Evolutionary conservation across 768 basidiomycete species (phyloP), one percentile per base, ranked within the genome.

Genomic region (Tulasnella sp.): DNA sequence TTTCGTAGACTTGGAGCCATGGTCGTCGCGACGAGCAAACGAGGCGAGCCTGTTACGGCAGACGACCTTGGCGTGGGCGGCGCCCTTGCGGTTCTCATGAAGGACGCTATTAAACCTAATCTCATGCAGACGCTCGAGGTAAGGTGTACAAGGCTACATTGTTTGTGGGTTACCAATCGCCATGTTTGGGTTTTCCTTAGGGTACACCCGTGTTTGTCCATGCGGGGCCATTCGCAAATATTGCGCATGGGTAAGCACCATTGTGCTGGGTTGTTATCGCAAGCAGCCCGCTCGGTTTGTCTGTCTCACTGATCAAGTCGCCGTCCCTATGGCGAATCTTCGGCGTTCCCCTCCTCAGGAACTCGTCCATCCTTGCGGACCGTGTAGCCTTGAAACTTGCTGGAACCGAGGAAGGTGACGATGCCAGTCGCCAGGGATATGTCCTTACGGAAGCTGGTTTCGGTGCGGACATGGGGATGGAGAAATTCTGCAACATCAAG

Each of bases 401-500:
- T 15, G 94, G 94, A 59, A 86, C 85, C 14, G 96, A 98, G 68
- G 79, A 86, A 62, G 94, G 93, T 55, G 93, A 97, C 65, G 72
- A 80, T 1, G 62, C 83, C 4, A 82, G 83, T 53, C 82, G 83
- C 46, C 80, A 84, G 42, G 94, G 94, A 37, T 99, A 96, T 65
- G 94, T 98, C 59, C 80, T 99, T 63, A 99, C 94, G 27, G 94
- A 99, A 72, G 93, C 91, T 66, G 94, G 94, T 41, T 99, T 98
- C 71, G 94, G 94, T 57, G 93, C 94, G 19, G 94, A 99, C 69
- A 99, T 98, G 82, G 94, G 91, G 36, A 89, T 93, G 89, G 90
- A 92, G 72, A 96, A 99, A 70, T 99, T 98, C 77, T 97, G 90
- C 77, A 97, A 98, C 72, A 97, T 99, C 77, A 99, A 99, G 70